Evolutionary conservation across 2,329 filamentous ascomycete species (phyloP), one percentile per base, ranked within the genome.

Genomic region (Fusarium concolor): DNA sequence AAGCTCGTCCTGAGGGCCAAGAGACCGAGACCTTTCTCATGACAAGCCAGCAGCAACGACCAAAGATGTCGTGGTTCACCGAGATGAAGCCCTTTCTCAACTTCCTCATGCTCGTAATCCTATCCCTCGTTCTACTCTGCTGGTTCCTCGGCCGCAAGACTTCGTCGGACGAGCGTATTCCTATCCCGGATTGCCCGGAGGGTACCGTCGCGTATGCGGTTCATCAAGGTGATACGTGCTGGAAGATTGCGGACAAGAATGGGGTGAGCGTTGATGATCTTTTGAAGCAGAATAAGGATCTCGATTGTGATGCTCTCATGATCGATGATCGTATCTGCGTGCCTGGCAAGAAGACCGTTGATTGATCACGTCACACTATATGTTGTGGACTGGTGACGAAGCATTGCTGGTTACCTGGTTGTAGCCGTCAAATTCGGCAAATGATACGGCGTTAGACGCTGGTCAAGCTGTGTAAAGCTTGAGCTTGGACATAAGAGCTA

Each of bases 1-100:
- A 74, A 41, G 74, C 70, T 12, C 71, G 71, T 11, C 47, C 65
- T 22, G 72, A 73, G 18, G 71, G 70, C n/a, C 68, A 72, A 28
- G 77, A 77, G 51, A 65, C 73, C 10, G 74, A 77, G 24, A 74
- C 78, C 14, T 80, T 78, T 58, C 71, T 80, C 24, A 52, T 65
- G 18, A 59, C 70, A 9, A 59, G 63, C 26, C 51, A 68, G 33
- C 55, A 59, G 50, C 18, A 62, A 45, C 28, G 43, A 0, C 71
- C 65, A 67, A 78, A 74, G 38, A 76, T 77, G 31, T 83, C 86
- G 8, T 84, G 86, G 82, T 80, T 86, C 29, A 80, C 81, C 33
- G 83, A 85, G 61, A 78, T 85, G 77, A 82, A 80, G 78, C 84
- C 84, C n/a, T 77, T 89, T 66, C 79, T 89, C 71, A 87, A 87